Percentiles rank a stretch among this genome's conserved stretches.
Evolutionary conservation across 164 flowering plant genomes (phyloP).

Genomic region (Paratinospora sagittata): DNA sequence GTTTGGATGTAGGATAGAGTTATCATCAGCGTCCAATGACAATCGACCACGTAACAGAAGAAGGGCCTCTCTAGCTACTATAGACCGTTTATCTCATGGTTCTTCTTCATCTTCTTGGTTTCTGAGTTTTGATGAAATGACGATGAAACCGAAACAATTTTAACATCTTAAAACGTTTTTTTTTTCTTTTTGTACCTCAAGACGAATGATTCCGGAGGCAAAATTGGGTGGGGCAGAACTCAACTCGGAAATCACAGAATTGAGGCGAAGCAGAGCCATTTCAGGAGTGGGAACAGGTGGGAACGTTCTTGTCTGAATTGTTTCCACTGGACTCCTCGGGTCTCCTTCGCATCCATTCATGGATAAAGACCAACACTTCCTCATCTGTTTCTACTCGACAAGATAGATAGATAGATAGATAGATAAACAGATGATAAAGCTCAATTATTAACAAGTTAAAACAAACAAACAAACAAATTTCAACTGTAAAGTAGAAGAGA

Average conservation of each 20-base stretch:
- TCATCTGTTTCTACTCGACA: not conserved
- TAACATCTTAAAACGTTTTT: too few relatives aligned
- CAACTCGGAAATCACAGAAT: conserved; percentile 38
- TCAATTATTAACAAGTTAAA: not conserved
- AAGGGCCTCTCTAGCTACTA: too few relatives aligned
- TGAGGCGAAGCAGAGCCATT: conserved; percentile 47
- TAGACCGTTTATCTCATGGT: too few relatives aligned
- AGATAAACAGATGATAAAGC: too few relatives aligned
- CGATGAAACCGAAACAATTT: too few relatives aligned
- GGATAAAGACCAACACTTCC: conserved; percentile 28
- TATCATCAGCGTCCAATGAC: not conserved
- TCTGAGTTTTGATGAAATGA: too few relatives aligned
- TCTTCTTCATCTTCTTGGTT: too few relatives aligned
- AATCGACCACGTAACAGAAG: not conserved
- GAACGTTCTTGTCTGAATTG: conserved; percentile 50
- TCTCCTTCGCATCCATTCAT: conserved; percentile 81
- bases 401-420: too few relatives aligned
- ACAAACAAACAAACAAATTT: not conserved
- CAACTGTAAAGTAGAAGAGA: not conserved
- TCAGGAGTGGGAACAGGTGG: conserved; percentile 43
- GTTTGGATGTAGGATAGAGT: not conserved
- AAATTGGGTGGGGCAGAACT: conserved; percentile 36
- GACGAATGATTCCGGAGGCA: conserved; percentile 62
- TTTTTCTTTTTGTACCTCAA: too few relatives aligned
- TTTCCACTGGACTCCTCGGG: conserved; percentile 35